phyloP scores from a whole-genome alignment of 352 stramenopile genomes.

The Phytopythium litorale region DNA sequence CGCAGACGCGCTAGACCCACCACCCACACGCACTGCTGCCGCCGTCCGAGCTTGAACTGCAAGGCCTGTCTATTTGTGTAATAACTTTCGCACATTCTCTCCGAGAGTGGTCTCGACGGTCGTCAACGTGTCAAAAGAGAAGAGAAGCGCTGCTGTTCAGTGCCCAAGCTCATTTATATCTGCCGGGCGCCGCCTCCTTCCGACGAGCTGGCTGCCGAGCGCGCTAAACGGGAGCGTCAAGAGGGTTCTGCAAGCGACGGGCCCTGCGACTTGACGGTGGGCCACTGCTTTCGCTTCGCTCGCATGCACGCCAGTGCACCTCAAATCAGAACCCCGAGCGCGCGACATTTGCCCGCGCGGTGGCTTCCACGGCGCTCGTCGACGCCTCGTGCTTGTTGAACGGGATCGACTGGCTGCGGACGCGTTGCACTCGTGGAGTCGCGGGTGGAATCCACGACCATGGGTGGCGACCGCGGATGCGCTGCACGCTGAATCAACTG shows the following conservation, averaged over 20 bases:
- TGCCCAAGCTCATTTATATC: background rate
- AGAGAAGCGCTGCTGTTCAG: no score
- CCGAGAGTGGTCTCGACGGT: no score
- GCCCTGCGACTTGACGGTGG: background rate
- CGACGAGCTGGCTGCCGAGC: background rate
- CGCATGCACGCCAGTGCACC: background rate
- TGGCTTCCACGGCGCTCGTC: background rate
- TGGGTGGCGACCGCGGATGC: no score
- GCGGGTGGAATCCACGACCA: no score
- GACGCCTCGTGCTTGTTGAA: background rate
- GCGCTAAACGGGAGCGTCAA: no score
- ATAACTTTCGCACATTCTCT: no score
- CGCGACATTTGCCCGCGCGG: background rate
- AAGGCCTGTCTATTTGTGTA: no score
- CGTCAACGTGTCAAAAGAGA: no score
- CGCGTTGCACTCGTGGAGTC: background rate
- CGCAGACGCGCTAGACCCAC: no score
- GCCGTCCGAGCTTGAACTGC: no score
- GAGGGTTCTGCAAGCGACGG: background rate
- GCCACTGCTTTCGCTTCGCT: background rate
- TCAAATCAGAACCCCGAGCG: slow-evolving; percentile 1
- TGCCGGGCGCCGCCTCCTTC: background rate
- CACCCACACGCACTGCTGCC: no score
- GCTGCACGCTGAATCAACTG: no score
- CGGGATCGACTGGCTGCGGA: background rate